phyloP scores from a whole-genome alignment of 768 basidiomycete genomes.

The Boletellus ananas region DNA sequence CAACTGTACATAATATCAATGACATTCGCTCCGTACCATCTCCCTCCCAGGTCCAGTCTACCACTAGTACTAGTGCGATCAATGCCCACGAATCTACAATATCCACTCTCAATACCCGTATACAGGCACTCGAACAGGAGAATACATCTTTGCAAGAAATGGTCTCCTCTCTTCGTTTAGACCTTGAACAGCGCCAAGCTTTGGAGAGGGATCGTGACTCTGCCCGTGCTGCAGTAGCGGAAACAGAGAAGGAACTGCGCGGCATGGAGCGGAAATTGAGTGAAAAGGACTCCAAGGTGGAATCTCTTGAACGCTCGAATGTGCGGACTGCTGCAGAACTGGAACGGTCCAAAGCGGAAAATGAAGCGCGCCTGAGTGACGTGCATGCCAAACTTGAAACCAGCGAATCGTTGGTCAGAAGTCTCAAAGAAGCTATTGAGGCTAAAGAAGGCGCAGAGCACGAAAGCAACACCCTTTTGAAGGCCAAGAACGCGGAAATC shows the following conservation, averaged over 20 bases:
- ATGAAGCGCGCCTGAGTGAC: slow-evolving; percentile 40
- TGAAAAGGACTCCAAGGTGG: slow-evolving; percentile 43
- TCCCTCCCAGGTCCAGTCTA: slow-evolving; percentile 38
- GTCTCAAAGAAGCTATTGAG: slow-evolving; percentile 51
- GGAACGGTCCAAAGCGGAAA: slow-evolving; percentile 46
- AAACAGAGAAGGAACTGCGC: slow-evolving; percentile 43
- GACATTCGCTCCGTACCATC: slow-evolving; percentile 16
- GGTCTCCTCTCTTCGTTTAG: slow-evolving; percentile 21
- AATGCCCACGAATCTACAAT: slow-evolving; percentile 15
- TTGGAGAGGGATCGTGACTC: slow-evolving; percentile 46
- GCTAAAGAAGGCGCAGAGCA: slow-evolving; percentile 48
- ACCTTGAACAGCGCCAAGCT: slow-evolving; percentile 22
- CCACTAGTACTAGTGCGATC: slow-evolving; percentile 22
- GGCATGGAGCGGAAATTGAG: slow-evolving; percentile 40
- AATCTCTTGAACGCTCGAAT: slow-evolving; percentile 44
- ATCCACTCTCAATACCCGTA: slow-evolving; percentile 29
- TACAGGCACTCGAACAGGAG: slow-evolving; percentile 68
- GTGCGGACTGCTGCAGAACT: slow-evolving; percentile 37
- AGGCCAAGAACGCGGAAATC: slow-evolving; percentile 61
- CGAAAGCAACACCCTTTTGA: slow-evolving; percentile 48
- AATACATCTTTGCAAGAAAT: slow-evolving; percentile 53
- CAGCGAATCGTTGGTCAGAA: slow-evolving; percentile 40
- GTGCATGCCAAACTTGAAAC: slow-evolving; percentile 44
- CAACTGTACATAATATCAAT: slow-evolving; percentile 13
- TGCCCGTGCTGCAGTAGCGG: slow-evolving; percentile 35